Evolutionary conservation across 192 early-diverging fungal species (phyloP), one percentile per base, ranked within the genome.

Genomic region (Haplosporangium gracile): DNA sequence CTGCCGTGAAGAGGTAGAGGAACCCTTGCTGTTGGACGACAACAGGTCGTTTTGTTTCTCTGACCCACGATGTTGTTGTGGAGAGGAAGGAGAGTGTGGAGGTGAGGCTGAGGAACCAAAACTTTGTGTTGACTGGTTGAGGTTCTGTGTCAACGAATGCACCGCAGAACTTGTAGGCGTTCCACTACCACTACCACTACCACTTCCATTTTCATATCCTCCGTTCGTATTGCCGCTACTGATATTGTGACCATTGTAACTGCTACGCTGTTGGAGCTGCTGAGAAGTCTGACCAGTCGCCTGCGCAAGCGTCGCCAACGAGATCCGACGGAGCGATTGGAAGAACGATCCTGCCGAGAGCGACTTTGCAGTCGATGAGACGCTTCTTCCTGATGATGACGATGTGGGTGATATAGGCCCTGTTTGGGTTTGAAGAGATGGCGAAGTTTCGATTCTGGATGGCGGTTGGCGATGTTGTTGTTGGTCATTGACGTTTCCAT

Each of bases 321-420:
- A 85, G 51, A 82, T 79, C 75, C 74, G 78, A 40, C 79, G 77
- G 26, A 89, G 73, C 26, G 87, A 92, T 80, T 89, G 88, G 79
- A 83, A 90, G 42, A 89, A 82, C 53, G 87, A 92, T 75, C 53
- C 74, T 26, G 82, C 57, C 45, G 80, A 89, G 77, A 76, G 78
- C 9, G 82, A 81, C 55, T 75, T 85, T 32, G 88, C 53, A 24
- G 45, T 8, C 34, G 80, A 43, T 1, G 73, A 70, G 9, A 45
- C 34, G 5, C 15, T 22, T 65, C 29, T 10, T 65, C 60, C n/a
- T 36, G 80, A 34, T 39, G 71, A 26, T 42, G 78, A n/a, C 22
- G 69, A 70, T 10, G 55, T n/a, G 8, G 72, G 20, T 24, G 73
- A 65, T 65, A 65, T 65, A 15, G 60, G 60, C 3, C 60, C 29